These are phyloP conservation scores for Leccinum griseonigrum DNA, from an alignment of 1,284 basidiomycete genomes.

Conservation along the genomic window DNA sequence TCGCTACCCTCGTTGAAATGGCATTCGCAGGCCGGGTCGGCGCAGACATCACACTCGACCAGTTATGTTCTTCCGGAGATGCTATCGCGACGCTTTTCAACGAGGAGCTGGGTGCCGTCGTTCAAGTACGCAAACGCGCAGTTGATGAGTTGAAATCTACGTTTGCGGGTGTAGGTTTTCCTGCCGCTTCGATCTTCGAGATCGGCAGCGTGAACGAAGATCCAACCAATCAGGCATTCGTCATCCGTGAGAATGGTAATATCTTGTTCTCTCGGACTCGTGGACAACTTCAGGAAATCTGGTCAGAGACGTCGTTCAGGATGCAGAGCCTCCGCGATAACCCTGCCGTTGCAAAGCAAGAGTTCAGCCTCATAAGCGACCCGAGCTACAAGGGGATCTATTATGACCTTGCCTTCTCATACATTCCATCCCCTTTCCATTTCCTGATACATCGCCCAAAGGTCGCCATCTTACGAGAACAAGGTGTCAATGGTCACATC, in stretches of 20 bases:
- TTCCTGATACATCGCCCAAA: slow-evolving; percentile 62
- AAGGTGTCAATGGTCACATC: slow-evolving; percentile 97
- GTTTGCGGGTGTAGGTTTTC: slow-evolving; percentile 74
- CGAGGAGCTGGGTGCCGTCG: slow-evolving; percentile 92
- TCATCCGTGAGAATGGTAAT: slow-evolving; percentile 52
- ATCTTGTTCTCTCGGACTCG: slow-evolving; percentile 69
- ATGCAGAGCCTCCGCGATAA: slow-evolving; percentile 93
- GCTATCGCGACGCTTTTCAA: slow-evolving; percentile 83
- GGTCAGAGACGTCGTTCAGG: slow-evolving; percentile 92
- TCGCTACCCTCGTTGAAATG: slow-evolving; percentile 95
- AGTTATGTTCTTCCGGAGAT: slow-evolving; percentile 49
- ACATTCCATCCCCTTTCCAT: slow-evolving; percentile 33
- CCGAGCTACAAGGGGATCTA: slow-evolving; percentile 66
- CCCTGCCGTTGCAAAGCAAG: slow-evolving; percentile 74
- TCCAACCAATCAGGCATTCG: slow-evolving; percentile 59
- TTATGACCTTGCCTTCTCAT: slow-evolving; percentile 74
- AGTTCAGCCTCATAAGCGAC: slow-evolving; percentile 78
- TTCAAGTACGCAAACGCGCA: slow-evolving; percentile 77
- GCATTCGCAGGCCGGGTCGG: slow-evolving; percentile 90
- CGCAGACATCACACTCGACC: slow-evolving; percentile 65
- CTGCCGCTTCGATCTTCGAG: slow-evolving; percentile 67
- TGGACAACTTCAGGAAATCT: slow-evolving; percentile 75
- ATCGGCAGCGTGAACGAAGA: slow-evolving; percentile 68
- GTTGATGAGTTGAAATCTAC: slow-evolving; percentile 56
- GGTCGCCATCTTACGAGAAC: slow-evolving; percentile 95